Percentiles rank a stretch among this genome's conserved stretches.
Evolutionary conservation across 2,329 filamentous ascomycete genomes (phyloP).

Genomic region (Penicillium sp.): DNA sequence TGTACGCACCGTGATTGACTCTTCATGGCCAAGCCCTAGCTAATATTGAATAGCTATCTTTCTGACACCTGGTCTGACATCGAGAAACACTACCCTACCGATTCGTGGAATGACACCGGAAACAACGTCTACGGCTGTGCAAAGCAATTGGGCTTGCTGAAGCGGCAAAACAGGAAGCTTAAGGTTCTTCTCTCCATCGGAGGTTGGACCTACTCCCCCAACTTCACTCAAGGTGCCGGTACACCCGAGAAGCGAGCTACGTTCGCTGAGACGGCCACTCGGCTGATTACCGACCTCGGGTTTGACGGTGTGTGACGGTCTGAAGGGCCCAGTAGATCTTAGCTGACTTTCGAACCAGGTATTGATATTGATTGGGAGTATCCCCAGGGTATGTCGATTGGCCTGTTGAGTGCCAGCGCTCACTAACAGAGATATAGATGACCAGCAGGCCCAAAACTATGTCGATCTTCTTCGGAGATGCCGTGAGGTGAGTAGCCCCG

Average conservation of each 20-base stretch:
- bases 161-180: constrained; percentile 74
- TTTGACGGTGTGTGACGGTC: constrained; percentile 56
- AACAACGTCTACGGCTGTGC: constrained; percentile 76
- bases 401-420: neutral
- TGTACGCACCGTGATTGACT: constrained; percentile 52
- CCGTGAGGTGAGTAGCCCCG: constrained; percentile 38
- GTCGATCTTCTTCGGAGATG: constrained; percentile 50
- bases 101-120: constrained; percentile 71
- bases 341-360: constrained; percentile 28
- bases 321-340: neutral
- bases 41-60: constrained; percentile 48
- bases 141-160: constrained; percentile 77
- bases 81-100: constrained; percentile 70
- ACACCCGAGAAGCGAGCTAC: constrained; percentile 63
- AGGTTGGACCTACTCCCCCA: constrained; percentile 78
- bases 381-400: constrained; percentile 39
- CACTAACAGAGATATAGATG: constrained; percentile 37
- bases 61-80: constrained; percentile 72
- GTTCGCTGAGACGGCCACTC: constrained; percentile 75
- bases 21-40: neutral
- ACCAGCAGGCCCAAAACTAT: constrained; percentile 48
- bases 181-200: constrained; percentile 84
- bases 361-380: constrained; percentile 57
- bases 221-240: constrained; percentile 73
- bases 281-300: constrained; percentile 78